Evolutionary conservation across 129 eudicot genomes (phyloP).

Genomic region (Helianthus tuberosus): DNA sequence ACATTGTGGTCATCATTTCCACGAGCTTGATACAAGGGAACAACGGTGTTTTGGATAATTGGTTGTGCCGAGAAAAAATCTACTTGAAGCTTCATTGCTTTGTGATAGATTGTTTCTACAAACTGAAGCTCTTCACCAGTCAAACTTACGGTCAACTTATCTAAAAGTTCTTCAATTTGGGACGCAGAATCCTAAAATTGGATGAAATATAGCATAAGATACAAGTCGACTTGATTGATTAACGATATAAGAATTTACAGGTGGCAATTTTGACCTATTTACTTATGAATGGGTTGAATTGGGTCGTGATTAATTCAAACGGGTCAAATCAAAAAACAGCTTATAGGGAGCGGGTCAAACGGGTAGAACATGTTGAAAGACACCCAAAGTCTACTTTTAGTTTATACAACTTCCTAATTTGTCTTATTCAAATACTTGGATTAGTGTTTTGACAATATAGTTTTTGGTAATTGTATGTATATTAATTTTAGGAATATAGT

Average conservation of each 20-base stretch:
- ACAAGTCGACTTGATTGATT: slow-evolving; percentile 2
- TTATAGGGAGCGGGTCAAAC: neutral
- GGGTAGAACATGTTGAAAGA: neutral
- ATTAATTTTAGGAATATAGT: too few relatives aligned
- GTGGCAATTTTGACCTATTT: neutral
- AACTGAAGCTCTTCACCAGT: slow-evolving; percentile 63
- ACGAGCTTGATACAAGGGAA: slow-evolving; percentile 48
- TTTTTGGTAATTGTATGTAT: too few relatives aligned
- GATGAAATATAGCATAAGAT: slow-evolving; percentile 20
- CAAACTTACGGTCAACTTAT: slow-evolving; percentile 51
- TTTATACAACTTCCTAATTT: neutral
- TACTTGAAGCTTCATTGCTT: slow-evolving; percentile 63
- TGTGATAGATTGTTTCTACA: slow-evolving; percentile 53
- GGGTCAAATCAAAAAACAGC: neutral
- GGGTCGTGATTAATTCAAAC: neutral
- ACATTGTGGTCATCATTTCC: slow-evolving; percentile 33
- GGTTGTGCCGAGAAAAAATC: slow-evolving; percentile 55
- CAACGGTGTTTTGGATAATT: slow-evolving; percentile 39
- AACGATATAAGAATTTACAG: neutral
- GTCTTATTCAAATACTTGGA: neutral
- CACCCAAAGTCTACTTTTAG: neutral
- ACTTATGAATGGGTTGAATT: neutral
- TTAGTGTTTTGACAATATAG: neutral
- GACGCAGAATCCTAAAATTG: slow-evolving; percentile 51
- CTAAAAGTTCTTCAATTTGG: slow-evolving; percentile 59